phyloP scores from a whole-genome alignment of 768 basidiomycete species.

The Baorangia bicolor region DNA sequence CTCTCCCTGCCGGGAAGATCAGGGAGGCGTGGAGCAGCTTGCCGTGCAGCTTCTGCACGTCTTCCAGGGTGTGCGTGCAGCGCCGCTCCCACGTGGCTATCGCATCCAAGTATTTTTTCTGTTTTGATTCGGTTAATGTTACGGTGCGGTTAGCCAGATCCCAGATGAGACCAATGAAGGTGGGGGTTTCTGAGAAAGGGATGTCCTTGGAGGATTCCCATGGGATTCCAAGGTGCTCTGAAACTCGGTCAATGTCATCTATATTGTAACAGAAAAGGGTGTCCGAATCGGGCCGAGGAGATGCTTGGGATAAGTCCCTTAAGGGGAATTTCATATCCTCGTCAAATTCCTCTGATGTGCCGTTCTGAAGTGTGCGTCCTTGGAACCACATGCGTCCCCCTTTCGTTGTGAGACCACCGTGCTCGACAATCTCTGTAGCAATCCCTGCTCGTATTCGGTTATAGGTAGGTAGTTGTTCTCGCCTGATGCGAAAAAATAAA shows the following conservation, averaged over 20 bases:
- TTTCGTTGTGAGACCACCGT: too few relatives aligned
- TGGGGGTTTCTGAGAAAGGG: background rate
- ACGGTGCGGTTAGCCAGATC: background rate
- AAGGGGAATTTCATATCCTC: background rate
- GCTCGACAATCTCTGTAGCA: too few relatives aligned
- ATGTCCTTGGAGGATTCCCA: too few relatives aligned
- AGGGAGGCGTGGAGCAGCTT: conserved; percentile 13
- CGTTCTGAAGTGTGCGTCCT: too few relatives aligned
- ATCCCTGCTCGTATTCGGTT: too few relatives aligned
- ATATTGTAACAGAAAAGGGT: background rate
- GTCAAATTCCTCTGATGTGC: conserved; percentile 3
- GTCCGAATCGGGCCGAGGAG: too few relatives aligned
- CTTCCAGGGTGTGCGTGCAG: background rate
- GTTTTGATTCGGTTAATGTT: too few relatives aligned
- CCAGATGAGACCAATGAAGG: conserved; percentile 37
- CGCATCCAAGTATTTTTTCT: too few relatives aligned
- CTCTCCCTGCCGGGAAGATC: conserved; percentile 32
- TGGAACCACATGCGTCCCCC: too few relatives aligned
- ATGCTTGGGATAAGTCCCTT: too few relatives aligned
- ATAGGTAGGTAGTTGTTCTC: too few relatives aligned
- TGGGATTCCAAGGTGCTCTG: background rate
- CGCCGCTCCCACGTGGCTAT: too few relatives aligned
- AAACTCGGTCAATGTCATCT: background rate
- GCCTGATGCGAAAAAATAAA: background rate
- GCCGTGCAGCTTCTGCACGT: conserved; percentile 1